Percentiles rank a stretch among this genome's conserved stretches.
These are phyloP conservation scores for Cladophialophora exuberans DNA, from an alignment of 2,329 filamentous ascomycete genomes.

Conservation along the genomic window DNA sequence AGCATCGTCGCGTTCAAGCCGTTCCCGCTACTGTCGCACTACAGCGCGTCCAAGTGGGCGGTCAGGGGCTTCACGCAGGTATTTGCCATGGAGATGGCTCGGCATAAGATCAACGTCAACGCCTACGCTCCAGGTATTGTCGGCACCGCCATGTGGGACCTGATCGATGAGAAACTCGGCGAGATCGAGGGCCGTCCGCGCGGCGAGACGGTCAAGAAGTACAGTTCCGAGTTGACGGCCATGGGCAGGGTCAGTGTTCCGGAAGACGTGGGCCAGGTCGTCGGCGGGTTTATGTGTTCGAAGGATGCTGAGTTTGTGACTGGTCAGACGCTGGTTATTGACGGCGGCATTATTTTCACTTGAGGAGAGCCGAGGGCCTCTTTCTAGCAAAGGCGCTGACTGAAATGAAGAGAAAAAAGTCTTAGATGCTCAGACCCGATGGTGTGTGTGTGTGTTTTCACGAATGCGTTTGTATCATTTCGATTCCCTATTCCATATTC, in stretches of 20 bases:
- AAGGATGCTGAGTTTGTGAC: slow-evolving; percentile 66
- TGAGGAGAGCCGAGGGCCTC: no score
- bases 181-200: slow-evolving; percentile 55
- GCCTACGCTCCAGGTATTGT: slow-evolving; percentile 71
- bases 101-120: slow-evolving; percentile 68
- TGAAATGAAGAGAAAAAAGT: background rate
- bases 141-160: slow-evolving; percentile 69
- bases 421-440: no score
- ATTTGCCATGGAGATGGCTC: slow-evolving; percentile 68
- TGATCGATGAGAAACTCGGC: slow-evolving; percentile 65
- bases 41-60: slow-evolving; percentile 68
- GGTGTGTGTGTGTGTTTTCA: no score
- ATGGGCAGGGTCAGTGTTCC: slow-evolving; percentile 62
- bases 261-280: slow-evolving; percentile 65
- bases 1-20: slow-evolving; percentile 61
- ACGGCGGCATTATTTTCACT: slow-evolving; percentile 60
- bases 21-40: slow-evolving; percentile 62
- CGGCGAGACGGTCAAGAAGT: slow-evolving; percentile 60
- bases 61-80: slow-evolving; percentile 68
- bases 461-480: no score
- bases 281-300: slow-evolving; percentile 62
- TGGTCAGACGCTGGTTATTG: slow-evolving; percentile 66
- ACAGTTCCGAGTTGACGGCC: slow-evolving; percentile 57
- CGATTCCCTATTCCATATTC: no score
- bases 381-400: no score